Base-by-base conservation (phyloP, 2,329 filamentous ascomycete species). In the Aspergillus transmontanensis region DNA sequence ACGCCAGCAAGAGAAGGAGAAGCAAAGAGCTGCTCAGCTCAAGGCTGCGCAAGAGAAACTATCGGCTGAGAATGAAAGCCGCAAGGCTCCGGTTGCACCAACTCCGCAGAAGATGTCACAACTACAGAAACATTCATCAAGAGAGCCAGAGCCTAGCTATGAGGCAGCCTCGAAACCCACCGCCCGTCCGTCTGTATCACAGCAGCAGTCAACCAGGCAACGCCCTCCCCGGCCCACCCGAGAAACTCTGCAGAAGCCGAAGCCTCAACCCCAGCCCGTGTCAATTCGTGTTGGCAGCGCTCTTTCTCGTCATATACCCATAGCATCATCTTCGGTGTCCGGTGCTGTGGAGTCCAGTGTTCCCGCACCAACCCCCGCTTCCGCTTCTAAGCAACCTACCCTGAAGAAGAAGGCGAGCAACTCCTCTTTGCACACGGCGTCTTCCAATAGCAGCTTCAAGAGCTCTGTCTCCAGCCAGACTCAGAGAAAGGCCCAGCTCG, bases 401-500 rank as follows among this genome's bases (percentile, higher is more conserved):
- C 65, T 85, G 36, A 85, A 82, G 65, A 87, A 85, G 74, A 94
- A 93, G 75, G 81, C 87, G 1, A 93, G 90, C 76, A 88, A 89
- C 65, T 79, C 85, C 4, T 87, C 89, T 5, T 78, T 91, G 21
- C 87, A 91, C 58, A 82, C 81, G 0, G 71, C 81, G 48, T 79
- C 81, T 34, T 83, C 83, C 1, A 80, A 79, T 21, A 81, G 76
- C 59, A 91, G 85, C 72, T 82, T 93, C 59, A 92, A 90, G 75
- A 86, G 83, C 70, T 87, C 87, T 7, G 82, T 82, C 7, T 87
- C 88, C n/a, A 80, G 78, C 36, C 83, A 82, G n/a, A 83, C 85
- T 2, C 87, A 89, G 58, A 86, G 89, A 0, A 92, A 90, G 74
- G 90, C 91, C 2, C 81, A 94, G 26, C 88, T 94, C 59, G 83